A percentile compares a stretch with the other conserved stretches of the same genome.
Evolutionary conservation across 1,284 basidiomycete genomes (phyloP).

Genomic region (Polyporus tsugae): DNA sequence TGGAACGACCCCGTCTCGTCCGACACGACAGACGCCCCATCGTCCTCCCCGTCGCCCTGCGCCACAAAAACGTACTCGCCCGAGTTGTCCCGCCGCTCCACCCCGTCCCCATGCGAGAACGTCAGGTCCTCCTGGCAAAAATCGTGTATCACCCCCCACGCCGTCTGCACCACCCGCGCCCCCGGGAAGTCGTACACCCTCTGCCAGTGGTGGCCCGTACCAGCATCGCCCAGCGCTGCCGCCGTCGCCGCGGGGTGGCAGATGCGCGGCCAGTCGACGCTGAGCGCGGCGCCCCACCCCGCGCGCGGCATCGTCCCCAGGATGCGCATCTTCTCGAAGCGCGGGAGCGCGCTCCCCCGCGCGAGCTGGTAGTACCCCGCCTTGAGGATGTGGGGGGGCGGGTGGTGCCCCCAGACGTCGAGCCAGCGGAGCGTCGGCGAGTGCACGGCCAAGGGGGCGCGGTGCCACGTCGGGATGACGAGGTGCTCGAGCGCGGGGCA

Average conservation of each 20-base stretch:
- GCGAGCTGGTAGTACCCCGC: slow-evolving; percentile 16
- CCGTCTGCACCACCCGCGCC: slow-evolving; percentile 16
- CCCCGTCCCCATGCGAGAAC: slow-evolving; percentile 7
- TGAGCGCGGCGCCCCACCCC: slow-evolving; percentile 1
- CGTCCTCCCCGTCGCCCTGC: neutral
- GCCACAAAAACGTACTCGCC: neutral
- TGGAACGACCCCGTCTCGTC: slow-evolving; percentile 3
- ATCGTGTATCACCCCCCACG: slow-evolving; percentile 20
- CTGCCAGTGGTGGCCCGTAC: neutral
- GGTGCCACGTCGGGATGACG: slow-evolving; percentile 15
- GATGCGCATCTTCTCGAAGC: slow-evolving; percentile 4
- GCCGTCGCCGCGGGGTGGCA: slow-evolving; percentile 17
- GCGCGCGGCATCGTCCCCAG: slow-evolving; percentile 9
- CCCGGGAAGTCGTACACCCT: slow-evolving; percentile 15
- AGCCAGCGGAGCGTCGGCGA: slow-evolving; percentile 16
- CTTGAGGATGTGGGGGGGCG: neutral
- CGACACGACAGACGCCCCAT: neutral
- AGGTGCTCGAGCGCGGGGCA: slow-evolving; percentile 18
- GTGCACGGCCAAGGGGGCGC: slow-evolving; percentile 9
- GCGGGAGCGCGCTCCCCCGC: slow-evolving; percentile 6
- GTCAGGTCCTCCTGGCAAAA: slow-evolving; percentile 8
- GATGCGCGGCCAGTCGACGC: slow-evolving; percentile 20
- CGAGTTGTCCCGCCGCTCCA: slow-evolving; percentile 13
- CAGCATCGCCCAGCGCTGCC: neutral
- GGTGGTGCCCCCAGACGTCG: slow-evolving; percentile 17